Base-by-base conservation (phyloP, 257 asterid species). In the Ophiorrhiza pumila region DNA sequence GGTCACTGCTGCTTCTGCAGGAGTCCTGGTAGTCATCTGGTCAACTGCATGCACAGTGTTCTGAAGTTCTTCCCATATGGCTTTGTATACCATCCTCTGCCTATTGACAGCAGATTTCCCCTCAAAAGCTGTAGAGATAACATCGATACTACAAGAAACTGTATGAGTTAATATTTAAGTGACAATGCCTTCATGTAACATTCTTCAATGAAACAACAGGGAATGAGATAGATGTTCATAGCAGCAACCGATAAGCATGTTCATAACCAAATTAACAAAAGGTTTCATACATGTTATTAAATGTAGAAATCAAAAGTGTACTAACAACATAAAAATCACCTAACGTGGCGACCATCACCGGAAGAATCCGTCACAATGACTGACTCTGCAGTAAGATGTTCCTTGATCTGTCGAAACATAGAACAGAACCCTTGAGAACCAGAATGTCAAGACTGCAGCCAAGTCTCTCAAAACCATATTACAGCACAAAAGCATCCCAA, bases 41-140 rank as follows among this genome's bases (percentile, higher is more conserved):
- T 95, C 99, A 34, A 95, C 99, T 20, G 99, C 99, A 69, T 95
- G 99, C 65, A 95, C 99, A 39, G 82, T 81, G 43, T 85, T 86
- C 78, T 95, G 96, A 68, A 92, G 97, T 64, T 95, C 99, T 87
- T 90, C 98, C 99, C 99, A 95, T 81, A 95, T 95, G 71, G 96
- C 98, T 84, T 92, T 95, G 93, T 95, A 95, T 58, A 95, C 99
- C 97, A 92, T 92, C 84, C 99, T 87, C 88, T 95, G 99, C 82
- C 99, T 85, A 73, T 85, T 89, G 80, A 95, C 95, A 11, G 94
- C 89, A 50, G 97, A 86, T 82, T 92, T 82, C 61, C 99, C 99
- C 89, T 95, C 99, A 61, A 95, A 95, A 47, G 90, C 79, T 39
- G 96, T 70, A 67, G 97, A 81, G 59, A 95, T 74, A 14, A 95